phyloP scores from a whole-genome alignment of 805 yeast genomes.

The Tetrapisispora iriomotensis region DNA sequence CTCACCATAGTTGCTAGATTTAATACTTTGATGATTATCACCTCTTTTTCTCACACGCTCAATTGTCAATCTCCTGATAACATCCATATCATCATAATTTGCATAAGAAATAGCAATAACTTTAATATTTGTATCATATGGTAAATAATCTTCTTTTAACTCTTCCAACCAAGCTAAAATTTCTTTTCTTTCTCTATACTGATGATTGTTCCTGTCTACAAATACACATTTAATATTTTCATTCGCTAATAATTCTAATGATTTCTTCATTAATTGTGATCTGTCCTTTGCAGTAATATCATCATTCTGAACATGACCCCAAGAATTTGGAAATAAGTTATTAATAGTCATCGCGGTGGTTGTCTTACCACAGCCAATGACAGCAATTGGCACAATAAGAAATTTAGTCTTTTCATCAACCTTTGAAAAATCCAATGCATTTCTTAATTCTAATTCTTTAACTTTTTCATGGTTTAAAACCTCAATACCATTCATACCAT shows the following conservation, averaged over 20 bases:
- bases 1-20: conserved; percentile 38
- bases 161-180: conserved; percentile 44
- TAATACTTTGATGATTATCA: conserved; percentile 80
- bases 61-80: conserved; percentile 44
- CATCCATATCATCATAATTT: conserved; percentile 29
- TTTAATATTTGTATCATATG: conserved; percentile 37
- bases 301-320: conserved; percentile 81
- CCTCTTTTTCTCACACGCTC: conserved; percentile 61
- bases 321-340: conserved; percentile 41
- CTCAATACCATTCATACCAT: conserved; percentile 51
- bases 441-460: conserved; percentile 31
- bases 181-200: conserved; percentile 55
- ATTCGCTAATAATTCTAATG: conserved; percentile 33
- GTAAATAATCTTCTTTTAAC: conserved; percentile 36
- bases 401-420: conserved; percentile 39
- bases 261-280: conserved; percentile 38
- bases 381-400: conserved; percentile 73
- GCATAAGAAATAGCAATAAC: conserved; percentile 64
- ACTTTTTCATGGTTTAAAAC: conserved; percentile 39
- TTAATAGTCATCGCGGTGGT: conserved; percentile 58
- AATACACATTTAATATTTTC: conserved; percentile 41
- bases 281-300: conserved; percentile 44
- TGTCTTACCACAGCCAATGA: conserved; percentile 93
- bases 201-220: conserved; percentile 79
- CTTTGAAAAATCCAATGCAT: conserved; percentile 29